phyloP scores from a whole-genome alignment of 2,329 filamentous ascomycete species.

The Xylaria multiplex region DNA sequence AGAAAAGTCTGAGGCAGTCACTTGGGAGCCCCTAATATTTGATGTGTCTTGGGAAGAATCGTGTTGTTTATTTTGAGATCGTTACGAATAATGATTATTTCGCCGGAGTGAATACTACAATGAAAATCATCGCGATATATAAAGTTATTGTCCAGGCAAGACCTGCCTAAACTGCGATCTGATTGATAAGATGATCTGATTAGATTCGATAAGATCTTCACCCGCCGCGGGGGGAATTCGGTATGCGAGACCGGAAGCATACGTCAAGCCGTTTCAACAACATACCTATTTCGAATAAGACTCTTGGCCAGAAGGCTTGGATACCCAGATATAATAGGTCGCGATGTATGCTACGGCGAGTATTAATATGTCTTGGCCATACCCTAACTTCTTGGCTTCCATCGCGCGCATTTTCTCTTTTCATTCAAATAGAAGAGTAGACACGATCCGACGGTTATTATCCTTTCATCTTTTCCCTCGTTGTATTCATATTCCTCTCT shows the following conservation, averaged over 20 bases:
- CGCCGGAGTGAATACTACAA: background rate
- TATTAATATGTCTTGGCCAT: background rate
- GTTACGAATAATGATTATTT: background rate
- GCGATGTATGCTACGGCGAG: background rate
- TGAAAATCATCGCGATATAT: background rate
- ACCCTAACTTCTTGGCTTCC: conserved; percentile 1
- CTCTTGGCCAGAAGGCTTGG: conserved; percentile 12
- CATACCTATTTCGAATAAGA: conserved; percentile 28
- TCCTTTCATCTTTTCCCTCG: background rate
- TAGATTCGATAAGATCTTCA: conserved; percentile 51
- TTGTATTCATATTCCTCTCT: background rate
- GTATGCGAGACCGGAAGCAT: conserved; percentile 29
- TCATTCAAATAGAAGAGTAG: conserved; percentile 11
- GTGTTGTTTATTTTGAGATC: background rate
- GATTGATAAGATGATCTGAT: conserved; percentile 39
- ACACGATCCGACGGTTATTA: too few relatives aligned
- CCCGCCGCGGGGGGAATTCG: conserved; percentile 30
- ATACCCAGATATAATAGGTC: background rate
- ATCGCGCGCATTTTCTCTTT: background rate
- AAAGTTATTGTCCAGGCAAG: background rate
- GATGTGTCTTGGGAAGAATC: background rate
- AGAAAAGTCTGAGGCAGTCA: background rate
- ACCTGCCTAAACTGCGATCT: background rate
- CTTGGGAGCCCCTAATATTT: background rate
- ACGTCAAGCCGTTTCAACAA: conserved; percentile 3